Evolutionary conservation across 257 asterid genomes (phyloP).

Genomic region (Nicotiana benthamiana): DNA sequence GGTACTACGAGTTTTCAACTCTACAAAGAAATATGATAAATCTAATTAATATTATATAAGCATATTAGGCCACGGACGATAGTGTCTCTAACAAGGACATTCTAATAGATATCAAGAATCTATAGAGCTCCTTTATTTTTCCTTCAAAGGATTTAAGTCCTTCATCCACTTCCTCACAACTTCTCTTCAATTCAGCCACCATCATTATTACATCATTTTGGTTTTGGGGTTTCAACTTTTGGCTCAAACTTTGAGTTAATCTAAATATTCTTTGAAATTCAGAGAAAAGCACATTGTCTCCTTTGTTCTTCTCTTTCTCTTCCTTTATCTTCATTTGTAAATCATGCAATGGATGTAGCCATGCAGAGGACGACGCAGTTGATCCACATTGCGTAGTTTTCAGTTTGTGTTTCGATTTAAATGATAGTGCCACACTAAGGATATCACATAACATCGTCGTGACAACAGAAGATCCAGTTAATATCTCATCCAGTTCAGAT

Average conservation of each 20-base stretch:
- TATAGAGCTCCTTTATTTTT: conserved; percentile 1
- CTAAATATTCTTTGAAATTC: background rate
- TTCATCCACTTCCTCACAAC: background rate
- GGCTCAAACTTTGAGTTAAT: background rate
- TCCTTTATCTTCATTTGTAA: background rate
- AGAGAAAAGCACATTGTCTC: background rate
- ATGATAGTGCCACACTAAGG: background rate
- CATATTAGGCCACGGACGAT: conserved; percentile 3
- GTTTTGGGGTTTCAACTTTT: background rate
- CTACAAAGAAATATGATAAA: too few relatives aligned
- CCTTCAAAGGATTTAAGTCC: background rate
- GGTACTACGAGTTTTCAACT: too few relatives aligned
- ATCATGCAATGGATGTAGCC: background rate
- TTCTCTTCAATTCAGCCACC: conserved; percentile 5
- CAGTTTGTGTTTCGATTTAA: background rate
- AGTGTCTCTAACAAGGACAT: background rate
- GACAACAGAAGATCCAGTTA: background rate
- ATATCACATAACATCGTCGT: background rate
- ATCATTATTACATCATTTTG: background rate
- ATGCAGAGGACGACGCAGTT: background rate
- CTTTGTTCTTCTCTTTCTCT: background rate
- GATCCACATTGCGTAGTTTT: background rate
- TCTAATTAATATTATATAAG: too few relatives aligned
- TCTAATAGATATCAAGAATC: background rate
- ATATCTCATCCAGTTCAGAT: background rate